phyloP scores from a whole-genome alignment of 2,329 filamentous ascomycete species.

The Cercospora sojina region DNA sequence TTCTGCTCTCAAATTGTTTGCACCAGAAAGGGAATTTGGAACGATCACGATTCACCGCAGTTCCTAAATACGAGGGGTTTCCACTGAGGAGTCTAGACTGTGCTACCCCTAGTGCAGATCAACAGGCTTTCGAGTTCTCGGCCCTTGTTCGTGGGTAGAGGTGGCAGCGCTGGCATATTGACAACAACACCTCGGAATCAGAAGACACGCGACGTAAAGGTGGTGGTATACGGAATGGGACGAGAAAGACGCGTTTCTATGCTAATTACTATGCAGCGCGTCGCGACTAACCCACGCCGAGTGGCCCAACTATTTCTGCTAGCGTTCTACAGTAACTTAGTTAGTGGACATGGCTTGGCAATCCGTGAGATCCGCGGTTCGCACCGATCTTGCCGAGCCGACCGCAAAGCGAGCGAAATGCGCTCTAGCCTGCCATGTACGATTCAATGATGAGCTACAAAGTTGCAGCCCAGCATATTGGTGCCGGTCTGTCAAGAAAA shows the following conservation, averaged over 20 bases:
- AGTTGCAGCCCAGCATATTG: background rate
- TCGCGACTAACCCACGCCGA: no score
- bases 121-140: background rate
- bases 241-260: no score
- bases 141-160: background rate
- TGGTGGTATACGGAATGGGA: no score
- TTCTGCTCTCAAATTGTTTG: background rate
- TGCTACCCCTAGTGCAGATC: background rate
- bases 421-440: background rate
- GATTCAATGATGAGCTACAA: background rate
- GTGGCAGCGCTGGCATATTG: no score
- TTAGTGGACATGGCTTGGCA: background rate
- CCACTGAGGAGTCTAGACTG: background rate
- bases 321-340: background rate
- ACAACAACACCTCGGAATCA: no score
- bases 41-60: background rate
- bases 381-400: background rate
- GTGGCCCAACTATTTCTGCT: no score
- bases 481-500: background rate
- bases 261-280: no score
- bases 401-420: background rate
- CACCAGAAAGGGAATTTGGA: background rate
- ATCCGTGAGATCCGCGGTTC: background rate
- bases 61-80: background rate
- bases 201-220: no score